A percentile compares a stretch with the other conserved stretches of the same genome.
phyloP scores from a whole-genome alignment of 140 eudicot species.

The Anethum foeniculum region DNA sequence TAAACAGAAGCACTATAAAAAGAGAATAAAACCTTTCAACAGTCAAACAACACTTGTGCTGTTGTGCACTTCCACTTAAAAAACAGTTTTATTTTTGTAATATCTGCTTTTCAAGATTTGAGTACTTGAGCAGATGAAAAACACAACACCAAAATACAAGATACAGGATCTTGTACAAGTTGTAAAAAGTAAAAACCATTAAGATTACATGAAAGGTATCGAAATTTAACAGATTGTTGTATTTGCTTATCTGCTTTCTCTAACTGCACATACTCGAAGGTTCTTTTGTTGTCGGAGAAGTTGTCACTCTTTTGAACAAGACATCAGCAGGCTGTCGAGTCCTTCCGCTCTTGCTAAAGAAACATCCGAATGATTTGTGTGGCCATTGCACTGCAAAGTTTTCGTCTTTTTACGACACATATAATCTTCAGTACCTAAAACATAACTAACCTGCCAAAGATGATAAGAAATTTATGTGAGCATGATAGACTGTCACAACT shows the following conservation, averaged over 20 bases:
- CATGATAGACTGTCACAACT: not conserved
- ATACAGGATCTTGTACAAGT: not conserved
- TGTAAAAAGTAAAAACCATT: not conserved
- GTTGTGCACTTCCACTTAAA: not conserved
- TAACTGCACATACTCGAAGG: not conserved
- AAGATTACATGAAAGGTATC: not conserved
- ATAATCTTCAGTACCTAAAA: slow-evolving; percentile 68
- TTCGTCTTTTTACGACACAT: slow-evolving; percentile 41
- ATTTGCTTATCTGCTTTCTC: not conserved
- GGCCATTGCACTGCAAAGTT: slow-evolving; percentile 15
- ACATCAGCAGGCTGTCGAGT: slow-evolving; percentile 17
- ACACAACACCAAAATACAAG: not conserved
- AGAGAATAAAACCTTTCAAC: not conserved
- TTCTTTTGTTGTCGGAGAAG: not conserved
- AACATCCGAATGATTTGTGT: slow-evolving; percentile 25
- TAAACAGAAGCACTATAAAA: not conserved
- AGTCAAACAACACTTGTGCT: not conserved
- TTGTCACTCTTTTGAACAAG: not conserved
- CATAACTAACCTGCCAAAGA: slow-evolving; percentile 50
- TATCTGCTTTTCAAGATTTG: not conserved
- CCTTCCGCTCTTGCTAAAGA: slow-evolving; percentile 24
- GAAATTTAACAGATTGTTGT: not conserved
- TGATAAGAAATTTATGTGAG: not conserved
- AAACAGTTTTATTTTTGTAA: not conserved
- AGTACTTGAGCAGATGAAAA: not conserved